Conservation (phyloP, 2,329 filamentous ascomycete species). For the Ramularia endophylla region DNA sequence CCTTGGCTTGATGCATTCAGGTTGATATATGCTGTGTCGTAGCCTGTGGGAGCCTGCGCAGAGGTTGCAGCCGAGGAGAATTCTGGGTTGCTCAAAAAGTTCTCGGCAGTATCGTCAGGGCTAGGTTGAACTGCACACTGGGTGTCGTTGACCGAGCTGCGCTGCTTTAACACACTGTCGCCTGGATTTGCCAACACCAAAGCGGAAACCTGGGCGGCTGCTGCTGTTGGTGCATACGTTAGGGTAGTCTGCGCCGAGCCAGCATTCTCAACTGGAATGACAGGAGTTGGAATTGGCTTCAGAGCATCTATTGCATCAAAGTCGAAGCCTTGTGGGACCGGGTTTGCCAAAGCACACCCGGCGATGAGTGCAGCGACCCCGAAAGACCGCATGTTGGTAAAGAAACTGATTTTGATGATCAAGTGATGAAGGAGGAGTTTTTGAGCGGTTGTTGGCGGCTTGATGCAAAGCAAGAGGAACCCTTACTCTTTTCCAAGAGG, state of each 20-base stretch:
- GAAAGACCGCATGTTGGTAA: slow-evolving; percentile 13
- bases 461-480: too few relatives aligned
- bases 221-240: slow-evolving; percentile 9
- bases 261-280: slow-evolving; percentile 17
- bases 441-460: not conserved
- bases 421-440: not conserved
- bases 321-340: slow-evolving; percentile 21
- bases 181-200: slow-evolving; percentile 17
- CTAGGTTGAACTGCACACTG: slow-evolving; percentile 6
- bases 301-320: slow-evolving; percentile 16
- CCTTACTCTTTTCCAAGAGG: too few relatives aligned
- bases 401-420: not conserved
- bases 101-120: slow-evolving; percentile 6
- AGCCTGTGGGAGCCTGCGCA: slow-evolving; percentile 8
- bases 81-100: slow-evolving; percentile 11
- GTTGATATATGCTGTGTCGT: slow-evolving; percentile 9
- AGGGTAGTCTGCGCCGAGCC: slow-evolving; percentile 13
- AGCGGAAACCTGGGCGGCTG: slow-evolving; percentile 14
- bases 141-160: slow-evolving; percentile 7
- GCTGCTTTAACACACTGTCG: slow-evolving; percentile 15
- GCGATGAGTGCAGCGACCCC: slow-evolving; percentile 14
- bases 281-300: slow-evolving; percentile 8
- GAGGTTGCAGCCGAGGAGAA: slow-evolving; percentile 14
- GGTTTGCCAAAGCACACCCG: slow-evolving; percentile 16
- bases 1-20: slow-evolving; percentile 13